Evolutionary conservation across 495 filamentous ascomycete species (phyloP), one percentile per base, ranked within the genome.

Genomic region (Neurospora sp.): DNA sequence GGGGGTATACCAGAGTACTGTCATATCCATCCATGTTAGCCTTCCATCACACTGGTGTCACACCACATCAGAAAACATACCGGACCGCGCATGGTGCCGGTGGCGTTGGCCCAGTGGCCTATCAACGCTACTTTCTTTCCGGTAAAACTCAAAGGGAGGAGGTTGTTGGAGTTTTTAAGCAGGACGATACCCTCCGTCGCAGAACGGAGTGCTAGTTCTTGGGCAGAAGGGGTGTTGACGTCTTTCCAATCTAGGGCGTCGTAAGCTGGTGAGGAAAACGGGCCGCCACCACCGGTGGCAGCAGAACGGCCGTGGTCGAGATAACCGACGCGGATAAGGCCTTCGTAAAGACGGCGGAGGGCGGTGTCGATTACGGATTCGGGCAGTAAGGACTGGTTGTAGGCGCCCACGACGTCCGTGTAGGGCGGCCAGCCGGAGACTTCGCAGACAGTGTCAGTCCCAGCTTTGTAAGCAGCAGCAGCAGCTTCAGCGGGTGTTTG

Each of bases 381-480:
- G 27, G 79, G 77, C 18, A 83, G 73, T 5, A 81, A 73, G 5
- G 71, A 71, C n/a, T 78, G 77, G 65, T 79, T 77, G 53, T 78
- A 82, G 3, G 83, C 81, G 16, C 76, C 78, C 0, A 71, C 27
- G 35, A 81, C 71, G 40, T 82, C 78, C 3, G 79, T 79, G 39
- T 74, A 74, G 4, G 73, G 78, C 3, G 76, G 74, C 12, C 71
- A 78, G 14, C 79, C 79, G 0, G 72, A 44, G 0, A 74, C 76
- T 41, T 77, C 77, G 72, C 83, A 85, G 27, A 80, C 77, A 5
- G 70, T 81, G 61, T 83, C 82, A 1, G 79, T 83, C 0, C 83
- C 83, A 1, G 82, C 81, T 9, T 74, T 77, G 38, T 81, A 74
- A 4, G 82, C 76, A 9, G 74, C 71, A 5, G 82, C 83, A 0